These are phyloP conservation scores for Hyaloperonospora brassicae DNA, from an alignment of 352 stramenopile species.

Conservation along the genomic window DNA sequence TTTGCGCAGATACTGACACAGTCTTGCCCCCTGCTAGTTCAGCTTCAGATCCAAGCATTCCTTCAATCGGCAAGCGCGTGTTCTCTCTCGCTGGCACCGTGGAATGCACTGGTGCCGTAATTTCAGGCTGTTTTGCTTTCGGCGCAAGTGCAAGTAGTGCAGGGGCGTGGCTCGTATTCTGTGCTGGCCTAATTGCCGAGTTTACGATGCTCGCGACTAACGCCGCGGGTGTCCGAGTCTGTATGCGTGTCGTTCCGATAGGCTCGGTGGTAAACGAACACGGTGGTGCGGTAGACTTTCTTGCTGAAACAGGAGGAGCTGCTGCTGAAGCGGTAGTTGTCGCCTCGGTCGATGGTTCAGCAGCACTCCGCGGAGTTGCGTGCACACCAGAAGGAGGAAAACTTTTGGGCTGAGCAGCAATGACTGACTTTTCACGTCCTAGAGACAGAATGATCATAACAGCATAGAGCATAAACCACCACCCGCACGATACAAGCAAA, in stretches of 20 bases:
- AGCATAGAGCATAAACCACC: conserved; percentile 1
- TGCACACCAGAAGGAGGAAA: neutral
- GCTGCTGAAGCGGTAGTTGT: conserved; percentile 2
- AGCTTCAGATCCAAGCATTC: conserved; percentile 4
- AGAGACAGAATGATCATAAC: conserved; percentile 1
- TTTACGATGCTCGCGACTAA: conserved; percentile 1
- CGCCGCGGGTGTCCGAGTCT: neutral
- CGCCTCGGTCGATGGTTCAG: neutral
- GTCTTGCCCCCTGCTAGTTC: conserved; percentile 1
- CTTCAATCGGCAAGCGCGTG: neutral
- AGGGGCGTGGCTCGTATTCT: neutral
- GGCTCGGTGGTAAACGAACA: neutral
- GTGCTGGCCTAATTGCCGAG: neutral
- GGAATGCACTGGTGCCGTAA: neutral
- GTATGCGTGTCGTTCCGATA: neutral
- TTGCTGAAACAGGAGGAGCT: neutral
- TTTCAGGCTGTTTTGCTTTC: neutral
- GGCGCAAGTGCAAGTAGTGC: neutral
- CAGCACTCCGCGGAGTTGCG: neutral
- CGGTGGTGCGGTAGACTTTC: neutral
- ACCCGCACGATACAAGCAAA: neutral
- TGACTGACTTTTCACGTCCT: neutral
- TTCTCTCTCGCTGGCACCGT: neutral
- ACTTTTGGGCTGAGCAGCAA: conserved; percentile 2
- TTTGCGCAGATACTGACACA: conserved; percentile 2